Base-by-base conservation (phyloP, 2,329 filamentous ascomycete species). In the Colletotrichum chrysophilum region DNA sequence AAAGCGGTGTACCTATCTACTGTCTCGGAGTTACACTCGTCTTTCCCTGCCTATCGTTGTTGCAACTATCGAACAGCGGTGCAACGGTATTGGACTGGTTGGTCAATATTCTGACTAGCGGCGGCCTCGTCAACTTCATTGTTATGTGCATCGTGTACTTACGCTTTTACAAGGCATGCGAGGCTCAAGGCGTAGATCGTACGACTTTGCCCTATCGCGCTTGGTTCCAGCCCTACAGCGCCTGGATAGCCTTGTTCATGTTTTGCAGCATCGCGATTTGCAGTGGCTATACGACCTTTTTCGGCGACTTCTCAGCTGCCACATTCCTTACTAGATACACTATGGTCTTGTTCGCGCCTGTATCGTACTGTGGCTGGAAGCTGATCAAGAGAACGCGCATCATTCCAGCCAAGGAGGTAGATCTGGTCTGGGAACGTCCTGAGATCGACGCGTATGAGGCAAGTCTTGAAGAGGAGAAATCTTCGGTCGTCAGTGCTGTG, bases 21-120 rank as follows among this genome's bases (percentile, higher is more conserved):
- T 76, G 55, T 28, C 61, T 78, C 30, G 38, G 48, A 18, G 32
- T 70, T 38, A 52, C 66, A 7, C 70, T 76, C 8, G 3, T 26
- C 5, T 38, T 28, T 12, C 62, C 30, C 21, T 13, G 56, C 9
- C 32, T 71, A 21, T 28, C 65, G 7, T 76, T 80, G 70, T 79
- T 77, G 26, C 60, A 21, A 7, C n/a, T 5, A 5, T 1, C 58
- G 12, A 66, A 26, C 65, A 89, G 87, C 71, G 88, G 93, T 60
- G 91, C 93, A 70, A 91, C 91, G 8, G 92, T 93, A 0, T 93
- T 91, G 0, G 93, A 93, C 80, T 92, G 93, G 82, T n/a, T 43
- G 38, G 38, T 43, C 16, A 43, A 83, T 93, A 5, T 91, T 90
- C 62, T 93, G 92, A 92, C 89, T 91, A 77, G 87, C 90, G 70